Base-by-base conservation (phyloP, 345 rosid species). In the Arabis hirsuta region DNA sequence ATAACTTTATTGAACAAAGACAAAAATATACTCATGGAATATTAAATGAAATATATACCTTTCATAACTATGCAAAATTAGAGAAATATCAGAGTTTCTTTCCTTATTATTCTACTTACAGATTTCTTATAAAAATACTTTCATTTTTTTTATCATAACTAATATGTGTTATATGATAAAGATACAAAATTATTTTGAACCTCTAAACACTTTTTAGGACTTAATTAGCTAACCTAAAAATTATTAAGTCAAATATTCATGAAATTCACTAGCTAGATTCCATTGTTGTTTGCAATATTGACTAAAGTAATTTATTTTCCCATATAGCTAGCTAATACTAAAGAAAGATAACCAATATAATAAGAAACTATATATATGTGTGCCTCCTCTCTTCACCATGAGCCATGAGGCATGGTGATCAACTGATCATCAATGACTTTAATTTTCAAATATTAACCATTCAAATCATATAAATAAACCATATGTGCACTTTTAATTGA, bases 1-100 rank as follows among this genome's bases (percentile, higher is more conserved):
- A 87, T 81, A 76, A 52, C 90, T 89, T 89, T 89, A 81, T 89
- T 71, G 85, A 74, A 84, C 67, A 64, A 65, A 29, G 65, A 70
- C 71, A 76, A 70, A 76, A 41, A 41, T 42, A 55, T 64, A 70
- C 66, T 76, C 61, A 55, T 55, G n/a, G 65, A 55, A 63, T 56
- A 59, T 42, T 41, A 64, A 26, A 29, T 67, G 6, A 62, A 22
- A 54, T 68, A 46, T 38, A 60, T 67, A 59, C 62, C 60, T 76
- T 68, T 53, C 64, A 55, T 31, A 62, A 39, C 26, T 62, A 39
- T 46, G 36, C 65, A 62, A 62, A n/a, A 39, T 14, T 10, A 32
- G 32, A 32, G 6, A 64, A 26, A 47, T 46, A 66, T 58, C 13
- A 58, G 24, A 11, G 26, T 13, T 51, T 60, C 2, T 58, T 55